A percentile compares a stretch with the other conserved stretches of the same genome.
Conservation (phyloP, 2,329 filamentous ascomycete species). For the Claviceps citrina region DNA sequence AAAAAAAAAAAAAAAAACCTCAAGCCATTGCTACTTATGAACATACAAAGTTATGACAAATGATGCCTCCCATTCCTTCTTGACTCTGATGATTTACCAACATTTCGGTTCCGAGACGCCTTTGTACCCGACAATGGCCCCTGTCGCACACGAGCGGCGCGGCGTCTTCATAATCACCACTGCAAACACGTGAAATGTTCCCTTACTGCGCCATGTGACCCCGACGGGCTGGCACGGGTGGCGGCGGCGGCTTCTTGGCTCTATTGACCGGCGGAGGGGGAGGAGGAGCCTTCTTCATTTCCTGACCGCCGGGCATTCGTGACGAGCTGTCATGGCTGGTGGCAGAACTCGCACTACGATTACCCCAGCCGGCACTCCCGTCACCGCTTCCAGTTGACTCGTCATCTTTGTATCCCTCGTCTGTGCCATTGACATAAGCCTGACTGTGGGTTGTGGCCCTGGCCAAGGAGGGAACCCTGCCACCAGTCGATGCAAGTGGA, state of each 20-base stretch:
- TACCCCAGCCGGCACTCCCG: conserved; percentile 34
- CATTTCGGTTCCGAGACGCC: neutral
- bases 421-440: conserved; percentile 15
- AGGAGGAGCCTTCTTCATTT: conserved; percentile 39
- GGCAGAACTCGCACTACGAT: conserved; percentile 38
- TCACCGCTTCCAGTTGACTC: conserved; percentile 34
- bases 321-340: conserved; percentile 38
- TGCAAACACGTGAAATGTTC: conserved; percentile 1
- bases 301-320: conserved; percentile 5
- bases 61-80: neutral
- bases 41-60: neutral
- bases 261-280: conserved; percentile 36
- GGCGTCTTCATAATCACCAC: neutral
- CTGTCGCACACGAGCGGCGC: too few species aligned
- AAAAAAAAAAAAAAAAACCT: neutral
- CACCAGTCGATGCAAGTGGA: conserved; percentile 8
- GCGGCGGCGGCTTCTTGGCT: conserved; percentile 24
- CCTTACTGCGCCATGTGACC: conserved; percentile 12
- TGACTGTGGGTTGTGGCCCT: conserved; percentile 25
- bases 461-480: conserved; percentile 25
- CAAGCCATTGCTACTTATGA: neutral
- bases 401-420: conserved; percentile 35
- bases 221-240: conserved; percentile 18
- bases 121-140: neutral
- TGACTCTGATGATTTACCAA: neutral